phyloP scores from a whole-genome alignment of 2,329 filamentous ascomycete genomes.

The Fusarium napiforme region DNA sequence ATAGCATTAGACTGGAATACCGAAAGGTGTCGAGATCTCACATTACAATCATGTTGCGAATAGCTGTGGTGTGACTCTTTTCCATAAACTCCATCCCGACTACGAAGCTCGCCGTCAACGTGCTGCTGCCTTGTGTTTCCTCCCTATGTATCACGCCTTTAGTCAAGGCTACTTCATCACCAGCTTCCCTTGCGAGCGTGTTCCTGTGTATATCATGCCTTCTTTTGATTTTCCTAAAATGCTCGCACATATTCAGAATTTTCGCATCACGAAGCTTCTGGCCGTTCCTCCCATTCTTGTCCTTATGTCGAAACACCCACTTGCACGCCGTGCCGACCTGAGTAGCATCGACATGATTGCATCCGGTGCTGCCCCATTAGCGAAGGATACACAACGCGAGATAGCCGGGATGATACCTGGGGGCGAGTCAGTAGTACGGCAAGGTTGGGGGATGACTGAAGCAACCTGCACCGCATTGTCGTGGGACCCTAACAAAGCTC shows the following conservation, averaged over 20 bases:
- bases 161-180: slow-evolving; percentile 78
- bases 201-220: slow-evolving; percentile 81
- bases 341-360: slow-evolving; percentile 69
- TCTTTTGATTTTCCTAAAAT: slow-evolving; percentile 80
- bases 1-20: slow-evolving; percentile 70
- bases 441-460: slow-evolving; percentile 93
- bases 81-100: slow-evolving; percentile 59
- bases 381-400: slow-evolving; percentile 58
- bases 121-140: slow-evolving; percentile 68
- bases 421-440: slow-evolving; percentile 56
- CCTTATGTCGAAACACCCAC: slow-evolving; percentile 76
- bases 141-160: slow-evolving; percentile 82
- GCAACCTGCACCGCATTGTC: slow-evolving; percentile 75
- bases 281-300: slow-evolving; percentile 82
- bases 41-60: slow-evolving; percentile 82
- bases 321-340: slow-evolving; percentile 73
- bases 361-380: slow-evolving; percentile 77
- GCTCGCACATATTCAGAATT: slow-evolving; percentile 74
- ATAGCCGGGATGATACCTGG: slow-evolving; percentile 62
- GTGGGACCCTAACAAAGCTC: slow-evolving; percentile 71
- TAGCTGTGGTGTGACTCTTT: slow-evolving; percentile 65
- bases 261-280: slow-evolving; percentile 72
- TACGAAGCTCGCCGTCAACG: slow-evolving; percentile 55
- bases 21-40: slow-evolving; percentile 86
- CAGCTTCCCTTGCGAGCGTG: slow-evolving; percentile 63